These are phyloP conservation scores for Penicillium psychrosexuale DNA, from an alignment of 2,329 filamentous ascomycete species.

Conservation along the genomic window DNA sequence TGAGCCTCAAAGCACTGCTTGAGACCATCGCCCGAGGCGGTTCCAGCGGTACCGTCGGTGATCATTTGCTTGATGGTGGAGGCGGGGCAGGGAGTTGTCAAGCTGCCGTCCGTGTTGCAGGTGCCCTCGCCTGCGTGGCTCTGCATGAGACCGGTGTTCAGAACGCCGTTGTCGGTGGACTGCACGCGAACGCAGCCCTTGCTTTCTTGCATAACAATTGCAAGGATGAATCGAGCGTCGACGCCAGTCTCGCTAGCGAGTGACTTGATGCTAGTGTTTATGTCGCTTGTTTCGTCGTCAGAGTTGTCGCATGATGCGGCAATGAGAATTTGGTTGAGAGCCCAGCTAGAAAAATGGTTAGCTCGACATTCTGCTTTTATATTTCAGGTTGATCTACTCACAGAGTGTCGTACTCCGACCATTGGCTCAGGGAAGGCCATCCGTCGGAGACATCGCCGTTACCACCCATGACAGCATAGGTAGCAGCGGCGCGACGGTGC, in stretches of 20 bases:
- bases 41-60: constrained; percentile 39
- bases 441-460: constrained; percentile 21
- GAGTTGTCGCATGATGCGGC: constrained; percentile 21
- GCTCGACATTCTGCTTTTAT: constrained; percentile 14
- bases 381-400: constrained; percentile 17
- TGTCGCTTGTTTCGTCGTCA: constrained; percentile 28
- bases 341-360: constrained; percentile 14
- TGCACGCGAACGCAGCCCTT: constrained; percentile 45
- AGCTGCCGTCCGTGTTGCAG: constrained; percentile 34
- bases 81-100: constrained; percentile 26
- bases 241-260: constrained; percentile 31
- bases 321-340: constrained; percentile 15
- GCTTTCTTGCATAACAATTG: constrained; percentile 48
- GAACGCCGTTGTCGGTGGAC: constrained; percentile 42
- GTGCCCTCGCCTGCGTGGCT: constrained; percentile 29
- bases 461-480: constrained; percentile 21
- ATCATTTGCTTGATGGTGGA: constrained; percentile 39
- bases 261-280: constrained; percentile 35
- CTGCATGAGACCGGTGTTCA: constrained; percentile 44
- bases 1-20: constrained; percentile 31
- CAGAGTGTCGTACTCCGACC: constrained; percentile 26
- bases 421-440: constrained; percentile 24
- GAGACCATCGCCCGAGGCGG: constrained; percentile 34
- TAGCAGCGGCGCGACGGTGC: constrained; percentile 19
- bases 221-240: constrained; percentile 45